phyloP scores from a whole-genome alignment of 805 yeast genomes.

The Starmerella scarabaei region DNA sequence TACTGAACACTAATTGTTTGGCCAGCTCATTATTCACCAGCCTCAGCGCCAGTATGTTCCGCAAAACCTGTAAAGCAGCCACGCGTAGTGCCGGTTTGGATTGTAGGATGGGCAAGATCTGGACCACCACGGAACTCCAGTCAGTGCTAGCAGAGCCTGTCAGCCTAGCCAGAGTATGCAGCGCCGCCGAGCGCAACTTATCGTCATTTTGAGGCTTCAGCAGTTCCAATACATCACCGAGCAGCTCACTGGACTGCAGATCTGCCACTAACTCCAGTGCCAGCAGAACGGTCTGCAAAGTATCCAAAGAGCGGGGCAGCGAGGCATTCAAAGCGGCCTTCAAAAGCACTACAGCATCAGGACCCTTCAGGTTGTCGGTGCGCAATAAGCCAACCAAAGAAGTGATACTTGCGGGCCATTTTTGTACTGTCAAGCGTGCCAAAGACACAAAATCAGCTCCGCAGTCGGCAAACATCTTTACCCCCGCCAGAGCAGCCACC shows the following conservation, averaged over 20 bases:
- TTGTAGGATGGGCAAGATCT: background rate
- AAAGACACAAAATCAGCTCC: background rate
- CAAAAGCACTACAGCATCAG: background rate
- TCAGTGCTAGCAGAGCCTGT: background rate
- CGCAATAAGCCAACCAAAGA: background rate
- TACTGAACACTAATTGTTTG: background rate
- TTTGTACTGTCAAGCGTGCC: background rate
- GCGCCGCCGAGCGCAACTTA: background rate
- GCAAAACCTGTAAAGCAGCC: background rate
- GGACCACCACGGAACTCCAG: background rate
- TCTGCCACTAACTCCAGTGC: background rate
- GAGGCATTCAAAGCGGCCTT: background rate
- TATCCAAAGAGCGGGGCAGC: background rate
- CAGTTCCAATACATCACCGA: background rate
- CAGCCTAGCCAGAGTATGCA: background rate
- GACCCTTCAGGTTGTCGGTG: background rate
- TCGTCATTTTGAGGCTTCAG: background rate
- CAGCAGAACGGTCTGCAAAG: background rate
- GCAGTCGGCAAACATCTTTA: background rate
- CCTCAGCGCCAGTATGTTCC: background rate
- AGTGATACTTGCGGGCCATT: background rate
- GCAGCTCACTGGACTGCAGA: background rate
- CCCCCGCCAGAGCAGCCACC: constrained; percentile 1
- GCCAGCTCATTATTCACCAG: background rate
- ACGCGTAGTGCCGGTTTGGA: background rate